Percentiles rank a stretch among this genome's conserved stretches.
Evolutionary conservation across 495 filamentous ascomycete genomes (phyloP).

Genomic region (Xylona heveae): DNA sequence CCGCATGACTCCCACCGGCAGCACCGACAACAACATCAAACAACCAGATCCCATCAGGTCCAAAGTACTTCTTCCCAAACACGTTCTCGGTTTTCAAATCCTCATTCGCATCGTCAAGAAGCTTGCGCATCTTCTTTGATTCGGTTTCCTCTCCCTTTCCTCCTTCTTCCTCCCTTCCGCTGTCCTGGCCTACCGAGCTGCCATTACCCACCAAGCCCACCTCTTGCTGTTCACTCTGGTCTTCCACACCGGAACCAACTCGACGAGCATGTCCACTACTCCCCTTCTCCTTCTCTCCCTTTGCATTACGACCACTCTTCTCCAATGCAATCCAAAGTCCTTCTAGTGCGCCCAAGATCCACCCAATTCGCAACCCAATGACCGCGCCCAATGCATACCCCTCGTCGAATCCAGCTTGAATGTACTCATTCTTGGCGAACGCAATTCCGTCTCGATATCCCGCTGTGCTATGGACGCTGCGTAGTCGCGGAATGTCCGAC

Average conservation of each 20-base stretch:
- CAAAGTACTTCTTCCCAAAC: not conserved
- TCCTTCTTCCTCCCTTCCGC: no score
- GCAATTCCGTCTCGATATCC: constrained; percentile 82
- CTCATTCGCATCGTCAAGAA: not conserved
- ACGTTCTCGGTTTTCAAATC: not conserved
- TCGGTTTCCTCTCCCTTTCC: no score
- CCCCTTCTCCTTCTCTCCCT: constrained; percentile 20
- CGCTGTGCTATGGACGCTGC: constrained; percentile 53
- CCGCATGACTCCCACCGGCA: no score
- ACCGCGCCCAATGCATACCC: constrained; percentile 63
- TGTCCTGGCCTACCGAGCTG: no score
- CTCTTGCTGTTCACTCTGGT: no score
- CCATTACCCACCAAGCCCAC: no score
- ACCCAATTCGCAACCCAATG: constrained; percentile 50
- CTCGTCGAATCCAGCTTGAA: constrained; percentile 78
- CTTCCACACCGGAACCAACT: no score
- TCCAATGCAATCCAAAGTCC: constrained; percentile 29
- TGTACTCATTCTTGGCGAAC: constrained; percentile 38
- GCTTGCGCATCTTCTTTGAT: no score
- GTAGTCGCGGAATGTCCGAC: constrained; percentile 60
- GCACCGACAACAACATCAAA: not conserved
- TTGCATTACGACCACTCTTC: constrained; percentile 28
- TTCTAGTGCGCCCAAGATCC: constrained; percentile 48
- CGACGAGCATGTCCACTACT: no score
- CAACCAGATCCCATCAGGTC: not conserved